Base-by-base conservation (phyloP, 164 flowering plant genomes). In the Chimonanthus salicifolius region DNA sequence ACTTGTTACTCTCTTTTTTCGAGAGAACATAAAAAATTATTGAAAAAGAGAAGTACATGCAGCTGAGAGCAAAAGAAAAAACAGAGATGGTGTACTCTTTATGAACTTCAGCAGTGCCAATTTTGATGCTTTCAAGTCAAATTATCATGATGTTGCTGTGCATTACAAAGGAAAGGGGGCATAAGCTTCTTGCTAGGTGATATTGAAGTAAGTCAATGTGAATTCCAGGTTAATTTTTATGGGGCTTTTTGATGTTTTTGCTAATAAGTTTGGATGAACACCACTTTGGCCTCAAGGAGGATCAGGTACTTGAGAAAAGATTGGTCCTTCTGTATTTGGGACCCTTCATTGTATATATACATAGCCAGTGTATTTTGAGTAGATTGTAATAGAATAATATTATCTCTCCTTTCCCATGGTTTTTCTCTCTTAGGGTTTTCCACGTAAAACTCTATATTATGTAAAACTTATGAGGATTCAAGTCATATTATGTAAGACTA, bases 241-340 rank as follows among this genome's bases (percentile, higher is more conserved):
- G 16, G 3, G 6, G 7, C 62, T 66, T 10, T 6, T 9, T 54
- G 43, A 5, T 46, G 5, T 45, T 10, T 45, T 45, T 45, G 18
- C 10, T 11, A 43, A 10, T 67, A 65, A 7, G 5, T 58, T 73
- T 75, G 73, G 60, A 47, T 79, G 50, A 63, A 71, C 88, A 96
- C 98, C 90, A 88, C 75, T 96, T 94, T 83, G 97, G 97, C 69
- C 84, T 96, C 45, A 78, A 83, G 51, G 85, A 80, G 15, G 91
- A 89, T 46, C 90, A 94, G 72, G 89, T 82, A 4, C 99, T 98
- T 69, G 21, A 20, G 21, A 20, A 20, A 20, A 20, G 21, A 20
- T 20, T 20, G 21, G 21, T 20, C 21, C 21, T 20, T 20, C 21
- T 20, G 0, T 20, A 20, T 20, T 20, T 20, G 21, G 21, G 21